These are phyloP conservation scores for Fusarium fujikuroi DNA, from an alignment of 2,329 filamentous ascomycete species.

Conservation along the genomic window DNA sequence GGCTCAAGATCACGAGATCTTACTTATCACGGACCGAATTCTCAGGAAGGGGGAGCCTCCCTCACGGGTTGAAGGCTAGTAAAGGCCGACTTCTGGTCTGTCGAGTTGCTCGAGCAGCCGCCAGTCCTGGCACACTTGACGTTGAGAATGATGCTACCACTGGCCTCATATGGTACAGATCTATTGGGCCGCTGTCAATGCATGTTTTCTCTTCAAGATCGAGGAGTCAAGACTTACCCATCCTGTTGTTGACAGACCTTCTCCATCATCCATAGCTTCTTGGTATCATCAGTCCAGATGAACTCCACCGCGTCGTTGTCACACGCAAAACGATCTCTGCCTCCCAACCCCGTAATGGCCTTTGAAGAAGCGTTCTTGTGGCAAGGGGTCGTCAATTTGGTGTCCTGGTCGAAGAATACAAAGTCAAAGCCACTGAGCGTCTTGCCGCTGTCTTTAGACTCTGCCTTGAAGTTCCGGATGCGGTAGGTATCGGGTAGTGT, in stretches of 20 bases:
- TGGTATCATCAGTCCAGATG: conserved; percentile 49
- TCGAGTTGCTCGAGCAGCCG: conserved; percentile 46
- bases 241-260: conserved; percentile 52
- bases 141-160: conserved; percentile 43
- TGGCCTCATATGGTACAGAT: conserved; percentile 45
- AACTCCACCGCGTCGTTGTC: conserved; percentile 56
- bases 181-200: conserved; percentile 31
- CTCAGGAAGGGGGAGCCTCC: conserved; percentile 19
- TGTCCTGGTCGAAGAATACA: conserved; percentile 54
- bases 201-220: neutral
- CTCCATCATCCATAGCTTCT: conserved; percentile 57
- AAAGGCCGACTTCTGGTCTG: conserved; percentile 45
- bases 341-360: conserved; percentile 33
- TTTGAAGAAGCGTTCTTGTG: conserved; percentile 56
- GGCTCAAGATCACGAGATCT: conserved; percentile 15
- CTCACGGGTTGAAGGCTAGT: conserved; percentile 46
- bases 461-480: conserved; percentile 52
- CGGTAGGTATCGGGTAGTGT: conserved; percentile 53
- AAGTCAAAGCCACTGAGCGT: conserved; percentile 52
- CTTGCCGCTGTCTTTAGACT: conserved; percentile 49
- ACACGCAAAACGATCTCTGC: conserved; percentile 55
- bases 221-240: conserved; percentile 47
- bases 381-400: conserved; percentile 55
- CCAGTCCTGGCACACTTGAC: conserved; percentile 34
- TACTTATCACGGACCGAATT: neutral